Evolutionary conservation across 2,329 filamentous ascomycete genomes (phyloP), one percentile per base, ranked within the genome.

Genomic region (Bipolaris gigantea): DNA sequence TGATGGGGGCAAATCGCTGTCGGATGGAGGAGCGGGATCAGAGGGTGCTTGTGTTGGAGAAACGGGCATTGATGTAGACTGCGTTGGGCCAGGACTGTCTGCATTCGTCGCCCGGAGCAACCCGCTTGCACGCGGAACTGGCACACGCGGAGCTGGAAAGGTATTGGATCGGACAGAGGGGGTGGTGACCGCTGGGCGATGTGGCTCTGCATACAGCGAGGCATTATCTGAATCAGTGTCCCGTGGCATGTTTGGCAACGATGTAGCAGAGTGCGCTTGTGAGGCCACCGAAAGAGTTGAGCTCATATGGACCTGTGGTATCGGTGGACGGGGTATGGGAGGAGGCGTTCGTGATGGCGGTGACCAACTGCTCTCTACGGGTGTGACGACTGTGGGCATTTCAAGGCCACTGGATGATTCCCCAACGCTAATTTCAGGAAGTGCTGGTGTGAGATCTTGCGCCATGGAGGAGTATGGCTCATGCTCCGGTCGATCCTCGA

Each of bases 401-500:
- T 53, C 51, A 6, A 44, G 30, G 36, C 43, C 43, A 49, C 55
- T 54, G 5, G 39, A 33, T 23, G 23, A 33, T 50, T 39, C 16
- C 7, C 39, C 33, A 13, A 41, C 30, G n/a, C 27, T 30, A 11
- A 38, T 13, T 25, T 53, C 50, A 9, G 38, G 13, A 33, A 49
- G 50, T 16, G 45, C 47, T 13, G 36, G 16, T 4, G 35, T 48
- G n/a, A 64, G 50, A 18, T 55, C 45, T 21, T 46, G 47, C 15
- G 53, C 27, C 27, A 59, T 52, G 8, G 48, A 52, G 9, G 19
- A 19, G n/a, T 59, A 30, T 21, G 42, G 44, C 9, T 57, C 50
- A 8, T 44, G 45, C 23, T 61, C 48, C 13, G 41, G 43, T 11
- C 47, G 51, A 19, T 66, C 57, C 49, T 71, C 68, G 33, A 65